These are phyloP conservation scores for Neonothopanus nambi DNA, from an alignment of 1,284 basidiomycete species.

Conservation along the genomic window DNA sequence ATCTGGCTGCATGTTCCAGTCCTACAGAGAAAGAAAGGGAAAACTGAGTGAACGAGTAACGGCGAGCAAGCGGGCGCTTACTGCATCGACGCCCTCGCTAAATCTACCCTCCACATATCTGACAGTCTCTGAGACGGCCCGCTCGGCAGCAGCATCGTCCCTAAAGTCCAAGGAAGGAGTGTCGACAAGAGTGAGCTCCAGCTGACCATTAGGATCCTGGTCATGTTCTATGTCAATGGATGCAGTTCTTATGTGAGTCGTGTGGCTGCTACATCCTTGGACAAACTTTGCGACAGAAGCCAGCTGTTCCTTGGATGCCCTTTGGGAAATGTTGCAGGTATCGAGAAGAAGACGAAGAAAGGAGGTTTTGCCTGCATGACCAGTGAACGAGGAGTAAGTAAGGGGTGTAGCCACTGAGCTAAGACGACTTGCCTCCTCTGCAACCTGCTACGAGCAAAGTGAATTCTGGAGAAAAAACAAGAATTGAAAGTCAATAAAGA, in stretches of 20 bases:
- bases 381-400: conserved; percentile 36
- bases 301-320: conserved; percentile 67
- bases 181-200: conserved; percentile 73
- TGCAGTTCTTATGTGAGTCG: conserved; percentile 63
- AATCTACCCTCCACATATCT: conserved; percentile 67
- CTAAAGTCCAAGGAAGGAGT: conserved; percentile 73
- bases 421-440: conserved; percentile 43
- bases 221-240: conserved; percentile 67
- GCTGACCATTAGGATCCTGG: conserved; percentile 43
- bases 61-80: conserved; percentile 38
- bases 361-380: conserved; percentile 80
- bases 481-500: conserved; percentile 12
- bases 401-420: conserved; percentile 14
- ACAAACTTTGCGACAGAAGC: conserved; percentile 75
- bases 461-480: conserved; percentile 45
- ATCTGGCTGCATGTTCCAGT: conserved; percentile 65
- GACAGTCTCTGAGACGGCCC: conserved; percentile 60
- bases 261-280: conserved; percentile 67
- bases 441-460: conserved; percentile 76
- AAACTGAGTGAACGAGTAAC: conserved; percentile 14
- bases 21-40: conserved; percentile 40
- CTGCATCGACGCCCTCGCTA: conserved; percentile 67
- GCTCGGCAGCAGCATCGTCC: conserved; percentile 59
- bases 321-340: conserved; percentile 61
- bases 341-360: conserved; percentile 78